Evolutionary conservation across 176 grass and related monocot genomes (phyloP), one percentile per base, ranked within the genome.

Genomic region (Eragrostis nindensis): DNA sequence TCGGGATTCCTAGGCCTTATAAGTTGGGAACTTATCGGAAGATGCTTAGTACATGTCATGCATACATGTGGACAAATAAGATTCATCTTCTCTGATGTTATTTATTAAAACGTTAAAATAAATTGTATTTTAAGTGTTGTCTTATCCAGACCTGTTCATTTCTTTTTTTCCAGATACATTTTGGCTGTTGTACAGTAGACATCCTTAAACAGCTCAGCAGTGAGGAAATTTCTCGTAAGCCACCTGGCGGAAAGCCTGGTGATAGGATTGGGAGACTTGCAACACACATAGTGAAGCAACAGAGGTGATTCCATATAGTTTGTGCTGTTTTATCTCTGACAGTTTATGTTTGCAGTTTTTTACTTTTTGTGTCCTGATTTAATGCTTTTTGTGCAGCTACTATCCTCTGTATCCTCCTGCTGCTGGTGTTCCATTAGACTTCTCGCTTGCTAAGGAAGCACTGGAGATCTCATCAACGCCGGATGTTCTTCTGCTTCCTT

Each of bases 151-250:
- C 80, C 22, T 84, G 18, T 86, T 81, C 27, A 18, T 53, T 77
- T 62, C 75, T 59, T 21, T 18, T 79, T 29, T 89, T 68, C 27
- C 86, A 97, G 92, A 76, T 98, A 83, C 64, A 78, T 39, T 84
- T 98, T 93, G 71, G 96, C 22, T 98, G 92, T 84, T 98, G 96
- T 71, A 98, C 92, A 32, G 39, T 95, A 59, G 92, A 98, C 81
- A 90, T 95, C 72, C 80, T 98, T 62, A 98, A 98, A 83, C 95
- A 98, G 24, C 75, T 98, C 22, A 98, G 92, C 19, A 82, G 88
- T 76, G 92, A 98, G 73, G 95, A 98, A 87, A 98, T 98, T 87
- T 95, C 90, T 74, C 79, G 72, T 42, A 90, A 82, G 61, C 75
- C 81, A 85, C 45, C 84, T 84, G 85, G 78, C 44, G 83, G 75